Percentiles rank a stretch among this genome's conserved stretches.
Conservation (phyloP, 2,329 filamentous ascomycete species). For the Fusarium decemcellulare region DNA sequence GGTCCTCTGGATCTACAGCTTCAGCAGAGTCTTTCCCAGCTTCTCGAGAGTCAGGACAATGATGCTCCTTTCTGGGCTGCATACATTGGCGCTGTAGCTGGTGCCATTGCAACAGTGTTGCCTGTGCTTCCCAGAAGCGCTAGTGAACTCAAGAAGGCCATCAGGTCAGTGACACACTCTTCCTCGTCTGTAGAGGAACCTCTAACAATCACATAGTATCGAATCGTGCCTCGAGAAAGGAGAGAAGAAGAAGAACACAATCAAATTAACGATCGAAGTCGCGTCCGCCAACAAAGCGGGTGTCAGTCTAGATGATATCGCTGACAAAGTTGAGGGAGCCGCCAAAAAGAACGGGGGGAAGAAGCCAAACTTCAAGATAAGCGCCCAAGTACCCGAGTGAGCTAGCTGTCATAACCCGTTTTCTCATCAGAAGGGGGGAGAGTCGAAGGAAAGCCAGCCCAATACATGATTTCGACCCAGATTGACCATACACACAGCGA, state of each 20-base stretch:
- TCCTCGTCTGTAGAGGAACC: background rate
- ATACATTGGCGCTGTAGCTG: conserved; percentile 65
- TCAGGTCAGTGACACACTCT: conserved; percentile 56
- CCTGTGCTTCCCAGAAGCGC: conserved; percentile 57
- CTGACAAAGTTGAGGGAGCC: conserved; percentile 51
- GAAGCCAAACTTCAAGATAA: conserved; percentile 52
- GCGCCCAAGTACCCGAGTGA: conserved; percentile 50
- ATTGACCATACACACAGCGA: conserved; percentile 26
- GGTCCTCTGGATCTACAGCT: conserved; percentile 63
- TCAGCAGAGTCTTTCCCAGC: conserved; percentile 57
- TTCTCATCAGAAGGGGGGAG: conserved; percentile 20
- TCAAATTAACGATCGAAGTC: conserved; percentile 55
- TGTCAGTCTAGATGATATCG: conserved; percentile 52
- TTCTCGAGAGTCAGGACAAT: conserved; percentile 55
- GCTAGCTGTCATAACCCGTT: conserved; percentile 41
- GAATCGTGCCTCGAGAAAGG: conserved; percentile 43
- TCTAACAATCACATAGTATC: conserved; percentile 50
- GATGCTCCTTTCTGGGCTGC: conserved; percentile 67
- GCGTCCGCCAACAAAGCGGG: conserved; percentile 47
- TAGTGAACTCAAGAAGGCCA: conserved; percentile 51
- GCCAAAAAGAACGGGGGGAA: conserved; percentile 52
- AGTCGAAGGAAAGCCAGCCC: conserved; percentile 6
- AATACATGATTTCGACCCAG: conserved; percentile 30
- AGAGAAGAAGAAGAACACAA: conserved; percentile 54
- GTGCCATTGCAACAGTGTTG: conserved; percentile 58